phyloP scores from a whole-genome alignment of 2,329 filamentous ascomycete species.

The Eutypa lata region DNA sequence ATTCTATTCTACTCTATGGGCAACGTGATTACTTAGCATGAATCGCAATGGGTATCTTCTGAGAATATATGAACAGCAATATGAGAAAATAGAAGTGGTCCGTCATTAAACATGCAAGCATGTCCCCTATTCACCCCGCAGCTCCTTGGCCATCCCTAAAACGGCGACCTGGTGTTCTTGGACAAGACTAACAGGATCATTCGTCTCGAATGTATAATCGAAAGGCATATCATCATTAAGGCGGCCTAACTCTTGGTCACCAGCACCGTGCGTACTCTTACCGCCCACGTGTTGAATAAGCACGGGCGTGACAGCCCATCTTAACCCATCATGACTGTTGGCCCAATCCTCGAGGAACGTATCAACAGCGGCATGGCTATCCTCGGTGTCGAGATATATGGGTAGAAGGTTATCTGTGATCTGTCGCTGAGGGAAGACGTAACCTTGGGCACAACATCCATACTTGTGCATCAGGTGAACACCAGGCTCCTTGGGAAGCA shows the following conservation, averaged over 20 bases:
- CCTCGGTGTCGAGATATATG: conserved; percentile 10
- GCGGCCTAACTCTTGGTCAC: conserved; percentile 8
- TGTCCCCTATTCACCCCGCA: too few relatives aligned
- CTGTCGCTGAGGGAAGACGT: conserved; percentile 21
- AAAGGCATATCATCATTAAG: conserved; percentile 13
- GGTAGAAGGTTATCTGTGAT: conserved; percentile 19
- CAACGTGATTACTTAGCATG: too few relatives aligned
- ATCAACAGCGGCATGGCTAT: conserved; percentile 17
- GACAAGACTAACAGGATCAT: conserved; percentile 18
- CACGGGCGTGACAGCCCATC: conserved; percentile 25
- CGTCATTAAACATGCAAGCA: too few relatives aligned
- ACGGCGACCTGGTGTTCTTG: conserved; percentile 11
- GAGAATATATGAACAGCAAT: too few relatives aligned
- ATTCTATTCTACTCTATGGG: too few relatives aligned
- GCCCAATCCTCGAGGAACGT: conserved; percentile 25
- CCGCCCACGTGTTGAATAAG: conserved; percentile 27
- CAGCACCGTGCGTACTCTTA: conserved; percentile 21
- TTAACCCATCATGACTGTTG: conserved; percentile 11
- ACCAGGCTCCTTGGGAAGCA: conserved; percentile 14
- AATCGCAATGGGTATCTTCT: too few relatives aligned
- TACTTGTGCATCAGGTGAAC: conserved; percentile 21
- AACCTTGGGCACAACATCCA: conserved; percentile 25
- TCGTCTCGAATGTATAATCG: conserved; percentile 20
- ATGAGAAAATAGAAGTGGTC: too few relatives aligned
- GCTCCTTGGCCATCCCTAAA: background rate